phyloP scores from a whole-genome alignment of 495 filamentous ascomycete genomes.

The Tuber umbilicatum region DNA sequence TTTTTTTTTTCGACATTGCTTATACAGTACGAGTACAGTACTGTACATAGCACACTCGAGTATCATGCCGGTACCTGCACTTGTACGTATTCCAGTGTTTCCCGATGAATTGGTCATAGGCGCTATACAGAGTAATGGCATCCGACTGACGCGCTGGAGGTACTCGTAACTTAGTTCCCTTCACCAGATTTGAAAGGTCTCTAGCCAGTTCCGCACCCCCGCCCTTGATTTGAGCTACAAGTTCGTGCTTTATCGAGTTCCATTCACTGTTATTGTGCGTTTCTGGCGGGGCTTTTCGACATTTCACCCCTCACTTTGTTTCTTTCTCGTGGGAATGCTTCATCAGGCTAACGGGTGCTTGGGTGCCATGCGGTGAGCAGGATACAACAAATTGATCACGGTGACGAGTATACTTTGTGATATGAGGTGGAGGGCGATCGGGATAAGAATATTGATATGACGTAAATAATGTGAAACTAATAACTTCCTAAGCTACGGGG shows the following conservation, averaged over 20 bases:
- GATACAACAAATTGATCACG: background rate
- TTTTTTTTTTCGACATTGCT: background rate
- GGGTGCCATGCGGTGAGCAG: background rate
- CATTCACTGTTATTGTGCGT: background rate
- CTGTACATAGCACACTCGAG: too few species aligned
- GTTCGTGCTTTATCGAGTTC: background rate
- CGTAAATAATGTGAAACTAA: background rate
- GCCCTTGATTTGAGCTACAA: background rate
- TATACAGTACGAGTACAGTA: too few species aligned
- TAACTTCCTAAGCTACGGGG: conserved; percentile 15
- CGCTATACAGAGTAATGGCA: background rate
- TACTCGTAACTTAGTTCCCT: background rate
- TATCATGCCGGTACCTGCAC: too few species aligned
- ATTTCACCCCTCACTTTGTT: conserved; percentile 1
- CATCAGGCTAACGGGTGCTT: background rate
- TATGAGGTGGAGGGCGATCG: background rate
- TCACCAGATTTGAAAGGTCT: background rate
- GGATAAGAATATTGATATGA: background rate
- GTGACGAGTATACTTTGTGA: background rate
- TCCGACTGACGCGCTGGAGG: background rate
- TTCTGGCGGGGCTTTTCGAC: background rate
- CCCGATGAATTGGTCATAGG: background rate
- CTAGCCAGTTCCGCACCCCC: background rate
- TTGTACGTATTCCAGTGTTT: too few species aligned
- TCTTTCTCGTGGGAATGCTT: background rate